A percentile compares a stretch with the other conserved stretches of the same genome.
These are phyloP conservation scores for Aspergillus sp. DNA, from an alignment of 2,329 filamentous ascomycete genomes.

Conservation along the genomic window DNA sequence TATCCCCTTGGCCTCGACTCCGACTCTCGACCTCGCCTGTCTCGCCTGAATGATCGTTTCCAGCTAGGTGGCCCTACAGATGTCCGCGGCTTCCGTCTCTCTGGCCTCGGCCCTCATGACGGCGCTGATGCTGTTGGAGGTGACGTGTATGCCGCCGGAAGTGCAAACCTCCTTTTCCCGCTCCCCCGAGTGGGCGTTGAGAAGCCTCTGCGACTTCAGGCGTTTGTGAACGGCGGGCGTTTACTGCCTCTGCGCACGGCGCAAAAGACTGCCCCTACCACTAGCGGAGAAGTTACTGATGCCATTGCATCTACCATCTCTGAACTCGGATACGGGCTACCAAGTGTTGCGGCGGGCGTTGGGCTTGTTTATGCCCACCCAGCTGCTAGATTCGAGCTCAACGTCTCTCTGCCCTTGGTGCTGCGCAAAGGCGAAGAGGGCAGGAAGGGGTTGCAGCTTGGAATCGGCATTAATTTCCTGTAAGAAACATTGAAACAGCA, in stretches of 20 bases:
- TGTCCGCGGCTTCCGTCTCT: constrained; percentile 89
- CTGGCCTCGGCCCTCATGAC: constrained; percentile 86
- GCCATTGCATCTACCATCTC: constrained; percentile 63
- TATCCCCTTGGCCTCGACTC: constrained; percentile 75
- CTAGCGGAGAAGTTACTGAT: constrained; percentile 50
- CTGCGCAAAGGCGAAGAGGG: constrained; percentile 81
- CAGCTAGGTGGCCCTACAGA: constrained; percentile 92
- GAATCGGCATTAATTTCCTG: constrained; percentile 95
- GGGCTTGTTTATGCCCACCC: constrained; percentile 95
- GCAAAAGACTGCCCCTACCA: constrained; percentile 52
- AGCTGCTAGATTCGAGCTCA: constrained; percentile 90
- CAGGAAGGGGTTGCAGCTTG: constrained; percentile 89
- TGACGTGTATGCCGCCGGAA: constrained; percentile 88
- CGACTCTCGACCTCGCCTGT: constrained; percentile 62
- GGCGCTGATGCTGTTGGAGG: constrained; percentile 85
- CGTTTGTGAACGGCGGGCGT: constrained; percentile 89
- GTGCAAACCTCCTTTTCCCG: constrained; percentile 82
- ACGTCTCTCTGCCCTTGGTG: constrained; percentile 87
- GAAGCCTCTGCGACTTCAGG: constrained; percentile 82
- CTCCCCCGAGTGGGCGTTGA: constrained; percentile 80
- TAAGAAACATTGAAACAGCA: constrained; percentile 51
- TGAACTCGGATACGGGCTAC: constrained; percentile 74
- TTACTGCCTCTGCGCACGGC: constrained; percentile 74
- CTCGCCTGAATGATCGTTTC: constrained; percentile 91
- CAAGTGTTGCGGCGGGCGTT: constrained; percentile 83